Conservation (phyloP, 1,139 yeast species). For the Diutina sp. region DNA sequence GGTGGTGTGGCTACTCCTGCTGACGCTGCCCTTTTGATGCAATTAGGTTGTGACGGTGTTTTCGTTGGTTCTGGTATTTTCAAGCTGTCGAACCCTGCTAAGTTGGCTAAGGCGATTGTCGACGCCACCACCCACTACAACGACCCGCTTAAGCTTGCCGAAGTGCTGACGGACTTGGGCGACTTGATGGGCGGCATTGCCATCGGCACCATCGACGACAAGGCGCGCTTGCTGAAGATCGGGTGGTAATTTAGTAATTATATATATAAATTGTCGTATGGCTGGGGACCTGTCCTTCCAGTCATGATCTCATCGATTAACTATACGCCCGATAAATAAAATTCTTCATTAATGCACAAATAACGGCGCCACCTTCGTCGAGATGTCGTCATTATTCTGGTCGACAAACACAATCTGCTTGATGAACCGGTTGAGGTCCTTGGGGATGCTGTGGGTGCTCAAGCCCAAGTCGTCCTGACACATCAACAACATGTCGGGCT, state of each 20-base stretch:
- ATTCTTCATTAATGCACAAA: not conserved
- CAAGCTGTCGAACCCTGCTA: conserved; percentile 62
- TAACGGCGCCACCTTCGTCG: conserved; percentile 2
- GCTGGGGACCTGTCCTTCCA: too few relatives aligned
- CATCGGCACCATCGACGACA: conserved; percentile 33
- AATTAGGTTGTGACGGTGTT: conserved; percentile 84
- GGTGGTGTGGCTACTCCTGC: conserved; percentile 90
- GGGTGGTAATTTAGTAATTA: not conserved
- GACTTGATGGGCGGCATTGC: conserved; percentile 64
- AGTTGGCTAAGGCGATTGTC: conserved; percentile 69
- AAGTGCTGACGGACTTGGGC: conserved; percentile 66
- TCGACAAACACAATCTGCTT: conserved; percentile 24
- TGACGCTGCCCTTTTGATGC: conserved; percentile 84
- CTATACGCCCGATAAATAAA: not conserved
- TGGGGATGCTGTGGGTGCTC: conserved; percentile 13
- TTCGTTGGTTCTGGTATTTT: conserved; percentile 88
- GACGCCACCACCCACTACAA: conserved; percentile 68
- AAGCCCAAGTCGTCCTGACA: conserved; percentile 35
- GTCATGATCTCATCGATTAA: too few relatives aligned
- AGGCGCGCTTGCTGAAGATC: conserved; percentile 23
- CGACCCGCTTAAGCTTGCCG: conserved; percentile 52
- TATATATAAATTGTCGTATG: too few relatives aligned
- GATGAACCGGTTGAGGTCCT: conserved; percentile 27
- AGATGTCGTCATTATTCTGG: conserved; percentile 18
- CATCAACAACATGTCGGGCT: conserved; percentile 29